Evolutionary conservation across 768 basidiomycete genomes (phyloP), one percentile per base, ranked within the genome.

Genomic region (Xanthoconium stramineum): DNA sequence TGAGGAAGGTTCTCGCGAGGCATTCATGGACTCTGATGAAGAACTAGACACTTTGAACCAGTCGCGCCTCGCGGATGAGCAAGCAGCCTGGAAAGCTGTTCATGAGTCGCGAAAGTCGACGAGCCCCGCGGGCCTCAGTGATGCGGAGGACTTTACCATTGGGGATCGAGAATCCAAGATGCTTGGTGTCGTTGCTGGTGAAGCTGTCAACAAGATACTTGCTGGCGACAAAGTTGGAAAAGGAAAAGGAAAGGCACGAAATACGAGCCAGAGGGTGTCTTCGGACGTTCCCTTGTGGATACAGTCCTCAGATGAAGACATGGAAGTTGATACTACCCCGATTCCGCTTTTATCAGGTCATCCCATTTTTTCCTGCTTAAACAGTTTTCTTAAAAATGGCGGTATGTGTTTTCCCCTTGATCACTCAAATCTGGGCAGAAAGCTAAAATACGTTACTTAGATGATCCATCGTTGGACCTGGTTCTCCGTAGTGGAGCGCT

Each of bases 181-280:
- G 46, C 50, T 72, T 53, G 71, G 72, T 15, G 15, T 50, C 3
- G 58, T 72, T 36, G 68, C 70, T 4, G 78, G 76, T 14, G 72
- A 77, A 57, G 77, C 72, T 11, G 75, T 84, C 43, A 69, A 65
- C 17, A 74, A 72, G 50, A 77, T 85, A 38, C 65, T 85, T 38
- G 65, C 72, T 50, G 63, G 69, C 15, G 78, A 84, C 55, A 74
- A 70, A 47, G 67, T 53, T 8, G 68, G 68, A 13, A 62, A 66
- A 55, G 57, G 61, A 38, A 72, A 67, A 48, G 55, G 38, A 40
- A 70, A 53, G 55, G 74, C 68, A 12, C 57, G 69, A 47, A 58
- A 61, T 39, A 61, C 52, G 0, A 62, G 67, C 44, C 57, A 64
- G 52, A 62, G 52, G 38, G 53, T 53, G 13, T 56, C 59, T 0